Evolutionary conservation across 1,284 basidiomycete species (phyloP), one percentile per base, ranked within the genome.

Genomic region (Rhizoctonia solani): DNA sequence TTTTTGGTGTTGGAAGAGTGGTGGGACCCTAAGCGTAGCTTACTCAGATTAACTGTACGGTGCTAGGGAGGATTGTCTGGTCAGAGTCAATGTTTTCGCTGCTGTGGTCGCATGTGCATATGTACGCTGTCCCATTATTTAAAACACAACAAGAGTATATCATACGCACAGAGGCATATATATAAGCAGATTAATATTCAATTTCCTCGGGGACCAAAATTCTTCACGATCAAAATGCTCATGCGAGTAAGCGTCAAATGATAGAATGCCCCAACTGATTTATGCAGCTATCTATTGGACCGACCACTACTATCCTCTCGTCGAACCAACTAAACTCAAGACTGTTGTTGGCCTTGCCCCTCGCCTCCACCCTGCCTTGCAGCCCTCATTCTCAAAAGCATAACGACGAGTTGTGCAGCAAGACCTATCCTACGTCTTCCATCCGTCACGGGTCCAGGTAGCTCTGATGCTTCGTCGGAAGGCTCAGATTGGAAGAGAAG

Each of bases 1-100:
- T 63, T 63, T 29, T n/a, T 63, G 46, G 32, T 41, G 34, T 29
- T 63, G 1, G 58, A 63, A 49, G 58, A 63, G 23, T 63, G 58
- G 58, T 63, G 58, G 58, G 58, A 63, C 21, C n/a, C 52, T 3
- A 63, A 34, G 25, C 46, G 58, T 13, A 47, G 58, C 2, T 27
- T 63, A 21, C 52, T 46, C 13, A 50, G 49, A 47, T 52, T 49
- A 11, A 49, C 44, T 19, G 41, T 59, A 34, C 42, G 56, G 14
- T 39, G 54, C 42, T 56, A 44, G 23, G 13, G 23, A 30, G 11
- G 21, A 46, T 19, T 46, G 44, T 39, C 9, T 14, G n/a, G 21
- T 52, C 23, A 27, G 16, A 52, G 23, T n/a, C 9, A 27, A 52
- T 25, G 27, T 25, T 52, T 52, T 52, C 30, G 23, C n/a, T 50